Evolutionary conservation across 306 rosid genomes (phyloP), one percentile per base, ranked within the genome.

Genomic region (Lathyrus tuberosus): DNA sequence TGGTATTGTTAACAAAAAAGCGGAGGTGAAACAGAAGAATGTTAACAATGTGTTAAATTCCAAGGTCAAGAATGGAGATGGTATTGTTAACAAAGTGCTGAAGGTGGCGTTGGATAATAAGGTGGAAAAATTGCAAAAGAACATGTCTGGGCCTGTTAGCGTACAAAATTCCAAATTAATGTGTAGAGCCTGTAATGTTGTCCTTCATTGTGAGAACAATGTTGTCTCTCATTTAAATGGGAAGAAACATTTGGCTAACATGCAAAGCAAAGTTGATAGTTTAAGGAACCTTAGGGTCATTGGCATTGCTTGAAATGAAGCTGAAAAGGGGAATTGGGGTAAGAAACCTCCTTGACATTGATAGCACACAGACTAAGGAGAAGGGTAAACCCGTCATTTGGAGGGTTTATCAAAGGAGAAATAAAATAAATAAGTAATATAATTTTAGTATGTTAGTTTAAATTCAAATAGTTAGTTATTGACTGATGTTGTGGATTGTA

Each of bases 121-220:
- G 61, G 65, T 59, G 76, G 69, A 71, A 53, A 18, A 22, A 1
- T 13, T 2, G 26, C 73, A 67, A 40, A 61, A 46, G 88, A 74
- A 37, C 43, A 2, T 4, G 56, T 37, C 28, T 18, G 20, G 35
- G 56, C 62, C 46, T 31, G 41, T 37, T 71, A 2, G n/a, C 3
- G 44, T 17, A 4, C 49, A 35, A 3, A 6, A 18, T n/a, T 41
- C 38, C 16, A 18, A 33, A 70, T 11, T 67, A 0, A 67, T 4
- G 35, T 84, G 87, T 65, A 38, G 18, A 20, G 14, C 75, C 14
- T 87, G 89, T 72, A 51, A 81, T 58, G 47, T 76, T n/a, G 8
- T 0, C 0, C 82, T 82, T 70, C 2, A 22, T n/a, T n/a, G 74
- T 62, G 67, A 76, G 78, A 18, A 0, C 5, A 28, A 40, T 49